Evolutionary conservation across 768 basidiomycete species (phyloP).

Genomic region (Candolleomyces eurysporus): DNA sequence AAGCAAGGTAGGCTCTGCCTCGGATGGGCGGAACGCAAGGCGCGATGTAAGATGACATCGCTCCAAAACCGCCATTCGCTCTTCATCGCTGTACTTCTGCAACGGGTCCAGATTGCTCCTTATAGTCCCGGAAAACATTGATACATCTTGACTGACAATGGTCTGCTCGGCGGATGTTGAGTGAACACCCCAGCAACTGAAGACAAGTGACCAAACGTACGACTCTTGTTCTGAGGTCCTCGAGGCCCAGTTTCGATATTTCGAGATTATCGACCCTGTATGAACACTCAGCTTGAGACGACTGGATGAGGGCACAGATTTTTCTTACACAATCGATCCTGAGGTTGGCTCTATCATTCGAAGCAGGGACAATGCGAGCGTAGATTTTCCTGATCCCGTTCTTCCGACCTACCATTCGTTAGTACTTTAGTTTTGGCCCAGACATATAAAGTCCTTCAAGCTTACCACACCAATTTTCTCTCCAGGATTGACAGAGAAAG

Average conservation of each 20-base stretch:
- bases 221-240: constrained; percentile 62
- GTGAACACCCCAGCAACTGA: background rate
- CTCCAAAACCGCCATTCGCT: constrained; percentile 63
- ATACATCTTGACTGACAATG: constrained; percentile 73
- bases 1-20: constrained; percentile 37
- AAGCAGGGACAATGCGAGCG: constrained; percentile 55
- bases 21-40: constrained; percentile 34
- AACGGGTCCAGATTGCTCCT: constrained; percentile 74
- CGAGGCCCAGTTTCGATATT: constrained; percentile 62
- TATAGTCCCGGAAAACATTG: constrained; percentile 71
- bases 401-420: constrained; percentile 50
- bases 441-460: background rate
- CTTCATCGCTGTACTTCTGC: constrained; percentile 51
- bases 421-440: constrained; percentile 4
- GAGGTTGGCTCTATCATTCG: constrained; percentile 59
- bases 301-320: background rate
- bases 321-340: constrained; percentile 56
- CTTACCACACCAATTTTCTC: constrained; percentile 71
- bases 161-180: constrained; percentile 39
- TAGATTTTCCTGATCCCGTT: constrained; percentile 68
- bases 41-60: constrained; percentile 58
- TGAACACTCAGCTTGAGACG: constrained; percentile 1
- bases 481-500: constrained; percentile 55
- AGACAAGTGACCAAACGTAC: constrained; percentile 31
- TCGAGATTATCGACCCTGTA: constrained; percentile 68